Evolutionary conservation across 2,329 filamentous ascomycete genomes (phyloP), one percentile per base, ranked within the genome.

Genomic region (Dothideomycetes sp.): DNA sequence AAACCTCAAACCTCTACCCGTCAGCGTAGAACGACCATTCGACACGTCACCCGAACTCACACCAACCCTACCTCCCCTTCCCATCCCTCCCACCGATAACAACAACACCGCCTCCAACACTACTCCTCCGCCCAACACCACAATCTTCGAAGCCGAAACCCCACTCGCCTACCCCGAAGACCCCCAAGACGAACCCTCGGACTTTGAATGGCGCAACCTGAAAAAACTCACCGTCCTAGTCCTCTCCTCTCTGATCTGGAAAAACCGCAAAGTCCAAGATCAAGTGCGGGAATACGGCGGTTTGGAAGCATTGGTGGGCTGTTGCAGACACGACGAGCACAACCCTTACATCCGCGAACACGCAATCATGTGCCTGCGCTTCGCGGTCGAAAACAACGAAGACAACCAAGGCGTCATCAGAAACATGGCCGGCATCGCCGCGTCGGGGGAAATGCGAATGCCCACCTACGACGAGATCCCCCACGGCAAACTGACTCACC

Each of bases 301-400:
- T 29, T 83, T 96, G 30, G 84, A 94, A 50, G 80, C 84, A 0
- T 73, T 96, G 15, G 74, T 95, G 12, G 87, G 87, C 54, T 94
- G 87, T 62, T 95, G 87, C 53, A 76, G 80, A 22, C 91, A 91
- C 57, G 89, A 96, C 56, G 86, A 89, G 51, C 79, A 94, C 63
- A 95, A 95, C 55, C 86, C 87, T 0, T 95, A 89, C 57, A 88
- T 94, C 48, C 85, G 89, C 53, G 89, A 96, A 60, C 84, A 88
- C 49, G 84, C 86, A 3, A 85, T 88, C 35, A 80, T 94, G 57
- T 88, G 84, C 50, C 71, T 93, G n/a, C 88, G 89, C 57, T 93
- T 76, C 51, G 54, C 74, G 15, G 62, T 76, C 5, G 72, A 76
- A 67, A 82, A 81, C 10, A 85, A 80, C 45, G 74, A 80, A 22